These are phyloP conservation scores for Debaryomyces robertsiae DNA, from an alignment of 1,139 yeast genomes.

Conservation along the genomic window DNA sequence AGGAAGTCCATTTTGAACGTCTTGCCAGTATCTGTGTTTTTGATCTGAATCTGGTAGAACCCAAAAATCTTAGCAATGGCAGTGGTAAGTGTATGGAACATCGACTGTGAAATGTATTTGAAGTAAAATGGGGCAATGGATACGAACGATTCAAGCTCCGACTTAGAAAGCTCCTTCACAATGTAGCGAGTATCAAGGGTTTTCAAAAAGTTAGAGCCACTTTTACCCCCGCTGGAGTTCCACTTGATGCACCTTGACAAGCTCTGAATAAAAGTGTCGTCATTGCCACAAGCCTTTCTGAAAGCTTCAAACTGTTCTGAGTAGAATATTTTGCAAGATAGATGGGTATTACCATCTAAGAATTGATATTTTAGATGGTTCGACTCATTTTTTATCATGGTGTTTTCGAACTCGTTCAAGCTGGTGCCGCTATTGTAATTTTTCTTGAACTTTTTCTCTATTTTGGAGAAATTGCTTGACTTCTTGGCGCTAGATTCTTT, in stretches of 20 bases:
- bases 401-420: constrained; percentile 52
- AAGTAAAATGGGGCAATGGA: constrained; percentile 96
- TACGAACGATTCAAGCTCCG: constrained; percentile 91
- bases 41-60: constrained; percentile 88
- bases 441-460: constrained; percentile 49
- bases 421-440: constrained; percentile 22
- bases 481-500: constrained; percentile 38
- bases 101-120: constrained; percentile 92
- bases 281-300: constrained; percentile 78
- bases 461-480: constrained; percentile 40
- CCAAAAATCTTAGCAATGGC: constrained; percentile 95
- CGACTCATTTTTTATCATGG: constrained; percentile 80
- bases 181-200: constrained; percentile 89
- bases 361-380: constrained; percentile 91
- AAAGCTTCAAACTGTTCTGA: constrained; percentile 97
- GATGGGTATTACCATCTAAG: constrained; percentile 77
- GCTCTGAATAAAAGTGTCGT: constrained; percentile 80
- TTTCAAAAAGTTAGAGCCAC: constrained; percentile 91
- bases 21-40: constrained; percentile 74
- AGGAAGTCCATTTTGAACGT: constrained; percentile 85
- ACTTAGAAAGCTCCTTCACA: constrained; percentile 83
- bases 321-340: constrained; percentile 92
- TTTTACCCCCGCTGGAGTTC: constrained; percentile 96
- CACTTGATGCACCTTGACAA: constrained; percentile 90
- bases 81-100: constrained; percentile 92